These are phyloP conservation scores for Debaryomycetaceae sp. DNA, from an alignment of 1,139 yeast genomes.

Conservation along the genomic window DNA sequence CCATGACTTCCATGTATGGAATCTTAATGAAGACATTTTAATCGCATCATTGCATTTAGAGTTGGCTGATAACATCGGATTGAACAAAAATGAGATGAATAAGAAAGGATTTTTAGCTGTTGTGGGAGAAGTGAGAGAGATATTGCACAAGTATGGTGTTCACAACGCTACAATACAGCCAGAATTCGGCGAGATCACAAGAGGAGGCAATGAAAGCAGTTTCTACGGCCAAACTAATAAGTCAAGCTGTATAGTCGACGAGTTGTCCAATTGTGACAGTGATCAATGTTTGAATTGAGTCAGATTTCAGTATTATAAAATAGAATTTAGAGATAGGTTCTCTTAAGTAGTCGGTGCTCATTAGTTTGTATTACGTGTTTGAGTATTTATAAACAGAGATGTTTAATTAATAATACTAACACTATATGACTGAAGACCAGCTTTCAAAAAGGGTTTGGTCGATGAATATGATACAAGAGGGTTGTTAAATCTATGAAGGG, in stretches of 20 bases:
- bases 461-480: not conserved
- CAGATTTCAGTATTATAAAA: not conserved
- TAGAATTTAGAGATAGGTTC: too few relatives aligned
- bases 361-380: not conserved
- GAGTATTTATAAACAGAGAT: not conserved
- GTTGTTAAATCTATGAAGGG: not conserved
- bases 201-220: conserved; percentile 12
- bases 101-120: conserved; percentile 56
- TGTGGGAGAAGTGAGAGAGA: conserved; percentile 72
- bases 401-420: not conserved
- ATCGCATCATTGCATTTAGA: conserved; percentile 91
- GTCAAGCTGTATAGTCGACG: conserved; percentile 32
- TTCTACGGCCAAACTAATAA: conserved; percentile 34
- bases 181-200: conserved; percentile 44
- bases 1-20: conserved; percentile 97
- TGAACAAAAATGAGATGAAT: conserved; percentile 16
- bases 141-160: conserved; percentile 80
- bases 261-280: conserved; percentile 34
- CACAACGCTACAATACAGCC: conserved; percentile 97
- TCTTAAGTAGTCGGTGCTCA: too few relatives aligned
- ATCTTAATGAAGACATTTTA: conserved; percentile 78
- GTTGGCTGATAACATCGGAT: conserved; percentile 51
- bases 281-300: conserved; percentile 19
- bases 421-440: not conserved
- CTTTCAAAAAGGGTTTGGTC: not conserved